Conservation (phyloP, 805 yeast species). For the Ogataea salicorniae region DNA sequence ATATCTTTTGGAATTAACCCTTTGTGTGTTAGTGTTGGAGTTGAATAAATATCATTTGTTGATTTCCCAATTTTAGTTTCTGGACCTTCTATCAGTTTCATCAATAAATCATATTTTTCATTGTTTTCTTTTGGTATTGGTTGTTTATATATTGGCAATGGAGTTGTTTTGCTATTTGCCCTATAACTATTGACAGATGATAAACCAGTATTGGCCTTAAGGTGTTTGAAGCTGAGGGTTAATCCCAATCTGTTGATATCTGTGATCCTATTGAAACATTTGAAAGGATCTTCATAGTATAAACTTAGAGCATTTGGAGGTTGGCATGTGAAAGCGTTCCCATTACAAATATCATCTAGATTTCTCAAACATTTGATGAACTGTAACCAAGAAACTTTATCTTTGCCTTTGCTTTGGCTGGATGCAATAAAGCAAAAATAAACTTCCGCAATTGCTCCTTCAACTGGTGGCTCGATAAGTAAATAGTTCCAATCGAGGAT, state of each 20-base stretch:
- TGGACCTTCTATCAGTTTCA: slow-evolving; percentile 20
- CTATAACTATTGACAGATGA: neutral
- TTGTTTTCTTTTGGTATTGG: slow-evolving; percentile 18
- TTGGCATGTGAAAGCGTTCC: slow-evolving; percentile 18
- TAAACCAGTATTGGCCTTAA: slow-evolving; percentile 3
- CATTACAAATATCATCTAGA: slow-evolving; percentile 20
- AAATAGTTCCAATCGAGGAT: slow-evolving; percentile 28
- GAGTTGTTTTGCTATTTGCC: neutral
- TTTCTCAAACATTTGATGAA: slow-evolving; percentile 24
- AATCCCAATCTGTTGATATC: slow-evolving; percentile 26
- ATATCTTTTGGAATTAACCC: slow-evolving; percentile 18
- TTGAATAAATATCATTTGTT: slow-evolving; percentile 20
- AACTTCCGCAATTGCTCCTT: slow-evolving; percentile 27
- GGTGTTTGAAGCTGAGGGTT: slow-evolving; percentile 17
- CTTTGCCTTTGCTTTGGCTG: slow-evolving; percentile 27
- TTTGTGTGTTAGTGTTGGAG: slow-evolving; percentile 14
- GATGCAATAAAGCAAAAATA: slow-evolving; percentile 30
- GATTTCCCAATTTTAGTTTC: slow-evolving; percentile 6
- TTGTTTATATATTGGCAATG: slow-evolving; percentile 1
- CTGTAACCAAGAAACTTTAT: slow-evolving; percentile 32
- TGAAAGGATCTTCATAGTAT: slow-evolving; percentile 26
- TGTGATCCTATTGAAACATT: slow-evolving; percentile 21
- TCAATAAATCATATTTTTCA: slow-evolving; percentile 14
- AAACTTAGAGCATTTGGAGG: slow-evolving; percentile 21
- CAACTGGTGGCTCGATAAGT: slow-evolving; percentile 27